phyloP scores from a whole-genome alignment of 306 rosid genomes.

The Malus sieversii region DNA sequence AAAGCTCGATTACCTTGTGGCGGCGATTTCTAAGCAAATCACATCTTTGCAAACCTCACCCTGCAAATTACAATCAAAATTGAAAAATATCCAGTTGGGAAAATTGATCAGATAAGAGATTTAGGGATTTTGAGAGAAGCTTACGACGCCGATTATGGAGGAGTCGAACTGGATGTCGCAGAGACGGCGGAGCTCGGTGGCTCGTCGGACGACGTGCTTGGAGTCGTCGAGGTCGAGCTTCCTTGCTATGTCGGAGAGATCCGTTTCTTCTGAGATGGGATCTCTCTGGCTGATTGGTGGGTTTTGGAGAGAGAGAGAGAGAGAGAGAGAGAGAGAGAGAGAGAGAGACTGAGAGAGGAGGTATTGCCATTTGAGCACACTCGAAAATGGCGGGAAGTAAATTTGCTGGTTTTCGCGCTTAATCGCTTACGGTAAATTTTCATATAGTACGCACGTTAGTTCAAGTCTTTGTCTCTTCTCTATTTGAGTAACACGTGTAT shows the following conservation, averaged over 20 bases:
- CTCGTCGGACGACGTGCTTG: conserved; percentile 55
- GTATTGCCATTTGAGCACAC: not conserved
- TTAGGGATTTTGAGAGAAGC: not conserved
- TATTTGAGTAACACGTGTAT: no score
- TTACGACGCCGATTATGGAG: conserved; percentile 65
- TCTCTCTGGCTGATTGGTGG: not conserved
- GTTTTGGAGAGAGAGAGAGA: not conserved
- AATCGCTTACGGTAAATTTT: not conserved
- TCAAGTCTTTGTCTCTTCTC: no score
- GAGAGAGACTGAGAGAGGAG: not conserved
- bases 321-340: not conserved
- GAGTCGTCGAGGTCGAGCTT: conserved; percentile 55
- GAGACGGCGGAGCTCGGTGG: conserved; percentile 74
- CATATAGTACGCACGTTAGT: no score
- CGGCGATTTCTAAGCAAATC: conserved; percentile 77
- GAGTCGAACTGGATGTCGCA: conserved; percentile 78
- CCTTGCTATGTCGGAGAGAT: conserved; percentile 52
- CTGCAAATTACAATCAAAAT: conserved; percentile 6
- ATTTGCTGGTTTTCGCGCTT: conserved; percentile 14
- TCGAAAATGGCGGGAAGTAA: conserved; percentile 29
- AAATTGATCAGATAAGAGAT: not conserved
- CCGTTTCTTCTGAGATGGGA: conserved; percentile 31
- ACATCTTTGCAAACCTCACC: conserved; percentile 83
- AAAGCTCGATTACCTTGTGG: conserved; percentile 32
- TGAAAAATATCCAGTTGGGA: not conserved